These are phyloP conservation scores for Aspergillus cavernicola DNA, from an alignment of 495 filamentous ascomycete species.

Conservation along the genomic window DNA sequence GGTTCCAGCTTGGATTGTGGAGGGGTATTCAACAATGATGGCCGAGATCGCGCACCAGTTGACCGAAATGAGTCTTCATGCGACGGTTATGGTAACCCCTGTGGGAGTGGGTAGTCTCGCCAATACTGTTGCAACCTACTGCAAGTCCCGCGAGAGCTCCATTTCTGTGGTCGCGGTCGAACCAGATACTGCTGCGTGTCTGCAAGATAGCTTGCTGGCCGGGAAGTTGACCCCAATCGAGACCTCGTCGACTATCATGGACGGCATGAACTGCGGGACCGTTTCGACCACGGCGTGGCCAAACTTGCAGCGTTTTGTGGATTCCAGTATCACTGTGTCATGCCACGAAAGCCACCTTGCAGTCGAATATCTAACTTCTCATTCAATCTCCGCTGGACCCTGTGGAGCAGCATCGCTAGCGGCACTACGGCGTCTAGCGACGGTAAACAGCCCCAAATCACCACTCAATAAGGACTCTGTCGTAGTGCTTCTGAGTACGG, in stretches of 20 bases:
- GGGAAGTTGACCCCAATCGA: constrained; percentile 40
- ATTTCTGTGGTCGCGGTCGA: constrained; percentile 56
- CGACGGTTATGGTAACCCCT: constrained; percentile 49
- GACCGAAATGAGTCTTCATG: constrained; percentile 21
- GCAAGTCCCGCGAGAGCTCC: constrained; percentile 38
- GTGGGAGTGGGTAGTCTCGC: constrained; percentile 66
- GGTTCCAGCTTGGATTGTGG: constrained; percentile 66
- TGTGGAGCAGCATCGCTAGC: constrained; percentile 62
- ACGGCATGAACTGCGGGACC: constrained; percentile 65
- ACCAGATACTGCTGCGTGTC: constrained; percentile 58
- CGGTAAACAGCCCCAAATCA: constrained; percentile 21
- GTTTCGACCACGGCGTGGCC: constrained; percentile 61
- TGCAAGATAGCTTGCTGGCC: constrained; percentile 46
- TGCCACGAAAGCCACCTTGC: constrained; percentile 54
- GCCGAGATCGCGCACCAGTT: constrained; percentile 57
- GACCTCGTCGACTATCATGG: constrained; percentile 60
- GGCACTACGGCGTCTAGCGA: constrained; percentile 46
- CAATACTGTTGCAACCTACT: constrained; percentile 56
- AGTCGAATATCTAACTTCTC: constrained; percentile 41
- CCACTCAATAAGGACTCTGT: constrained; percentile 43
- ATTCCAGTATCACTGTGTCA: constrained; percentile 54
- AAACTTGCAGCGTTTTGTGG: constrained; percentile 49
- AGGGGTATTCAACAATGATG: constrained; percentile 69
- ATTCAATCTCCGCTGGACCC: constrained; percentile 53
- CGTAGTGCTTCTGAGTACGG: constrained; percentile 52